phyloP scores from a whole-genome alignment of 2,329 filamentous ascomycete genomes.

The Zymoseptoria tritici region DNA sequence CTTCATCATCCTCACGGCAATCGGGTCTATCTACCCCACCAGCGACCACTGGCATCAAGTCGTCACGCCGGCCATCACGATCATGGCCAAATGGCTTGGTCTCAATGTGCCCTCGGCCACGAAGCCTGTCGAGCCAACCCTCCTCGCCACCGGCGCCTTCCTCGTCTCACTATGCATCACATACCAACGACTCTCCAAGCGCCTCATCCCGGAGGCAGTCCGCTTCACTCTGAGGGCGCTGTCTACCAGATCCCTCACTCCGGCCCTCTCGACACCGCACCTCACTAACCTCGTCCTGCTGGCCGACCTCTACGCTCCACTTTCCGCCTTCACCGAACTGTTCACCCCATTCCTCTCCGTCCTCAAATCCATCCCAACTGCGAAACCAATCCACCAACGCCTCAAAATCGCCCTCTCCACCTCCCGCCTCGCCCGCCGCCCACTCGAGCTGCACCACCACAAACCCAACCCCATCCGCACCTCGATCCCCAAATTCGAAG shows the following conservation, averaged over 20 bases:
- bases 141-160: conserved; percentile 65
- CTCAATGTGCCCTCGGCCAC: conserved; percentile 57
- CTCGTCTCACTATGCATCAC: conserved; percentile 70
- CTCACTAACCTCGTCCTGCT: conserved; percentile 59
- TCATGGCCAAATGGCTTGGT: conserved; percentile 76
- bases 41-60: conserved; percentile 97
- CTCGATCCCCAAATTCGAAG: conserved; percentile 90
- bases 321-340: conserved; percentile 69
- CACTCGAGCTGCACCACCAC: conserved; percentile 84
- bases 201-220: conserved; percentile 82
- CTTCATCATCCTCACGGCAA: conserved; percentile 71
- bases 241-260: conserved; percentile 32
- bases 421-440: conserved; percentile 61
- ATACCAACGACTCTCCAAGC: conserved; percentile 75
- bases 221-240: conserved; percentile 74
- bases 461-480: conserved; percentile 79
- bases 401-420: conserved; percentile 55
- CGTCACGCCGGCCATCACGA: conserved; percentile 78
- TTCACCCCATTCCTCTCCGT: conserved; percentile 51
- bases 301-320: conserved; percentile 64
- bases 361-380: conserved; percentile 25
- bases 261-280: conserved; percentile 42
- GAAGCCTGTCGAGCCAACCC: conserved; percentile 58
- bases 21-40: conserved; percentile 81
- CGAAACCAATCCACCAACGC: conserved; percentile 49